These are phyloP conservation scores for Toxicodendron radicans DNA, from an alignment of 345 rosid species.

Conservation along the genomic window DNA sequence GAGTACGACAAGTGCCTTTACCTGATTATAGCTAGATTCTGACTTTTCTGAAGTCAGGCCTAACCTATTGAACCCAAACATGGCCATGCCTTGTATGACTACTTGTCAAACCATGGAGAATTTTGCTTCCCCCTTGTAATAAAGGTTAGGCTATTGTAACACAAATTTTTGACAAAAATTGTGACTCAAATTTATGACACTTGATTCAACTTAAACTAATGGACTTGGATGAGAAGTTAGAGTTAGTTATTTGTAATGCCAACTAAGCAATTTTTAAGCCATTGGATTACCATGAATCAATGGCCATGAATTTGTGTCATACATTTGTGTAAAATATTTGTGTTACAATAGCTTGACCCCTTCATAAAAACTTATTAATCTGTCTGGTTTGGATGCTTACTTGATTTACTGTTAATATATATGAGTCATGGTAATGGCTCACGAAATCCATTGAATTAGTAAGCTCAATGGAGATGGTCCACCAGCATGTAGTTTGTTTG, in stretches of 20 bases:
- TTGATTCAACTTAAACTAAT: no score
- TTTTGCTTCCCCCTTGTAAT: background rate
- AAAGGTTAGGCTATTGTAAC: no score
- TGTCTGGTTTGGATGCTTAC: conserved; percentile 2
- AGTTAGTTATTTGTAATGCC: no score
- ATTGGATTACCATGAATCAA: no score
- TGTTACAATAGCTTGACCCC: no score
- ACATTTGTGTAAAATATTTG: no score
- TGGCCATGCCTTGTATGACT: background rate
- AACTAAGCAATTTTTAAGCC: no score
- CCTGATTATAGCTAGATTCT: conserved; percentile 15
- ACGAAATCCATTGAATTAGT: background rate
- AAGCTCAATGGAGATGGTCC: background rate
- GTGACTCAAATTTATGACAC: no score
- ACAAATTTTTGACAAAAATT: no score
- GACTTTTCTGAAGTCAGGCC: conserved; percentile 7
- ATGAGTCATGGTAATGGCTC: background rate
- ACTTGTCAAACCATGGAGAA: background rate
- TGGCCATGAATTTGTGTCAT: no score
- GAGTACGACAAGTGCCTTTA: background rate
- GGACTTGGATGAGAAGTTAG: no score
- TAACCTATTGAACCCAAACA: background rate
- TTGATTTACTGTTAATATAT: no score
- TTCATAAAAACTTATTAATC: background rate
- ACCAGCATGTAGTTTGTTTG: background rate